Conservation (phyloP, 495 filamentous ascomycete genomes). For the Talaromyces ruber region DNA sequence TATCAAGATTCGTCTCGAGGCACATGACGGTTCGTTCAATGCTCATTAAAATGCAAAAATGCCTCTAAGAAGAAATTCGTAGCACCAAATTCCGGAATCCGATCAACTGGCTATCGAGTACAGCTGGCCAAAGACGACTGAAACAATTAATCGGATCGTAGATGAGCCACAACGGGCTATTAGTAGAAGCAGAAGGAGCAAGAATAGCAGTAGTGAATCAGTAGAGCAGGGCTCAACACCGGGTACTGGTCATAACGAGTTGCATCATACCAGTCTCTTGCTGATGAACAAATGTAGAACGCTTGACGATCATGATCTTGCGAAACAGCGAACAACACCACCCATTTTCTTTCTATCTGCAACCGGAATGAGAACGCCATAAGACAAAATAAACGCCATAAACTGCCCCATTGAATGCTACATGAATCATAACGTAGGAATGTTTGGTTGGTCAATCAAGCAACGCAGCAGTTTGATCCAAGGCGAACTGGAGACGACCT, state of each 20-base stretch:
- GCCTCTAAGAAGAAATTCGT: neutral
- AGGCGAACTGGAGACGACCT: neutral
- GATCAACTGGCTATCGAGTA: neutral
- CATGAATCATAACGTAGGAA: neutral
- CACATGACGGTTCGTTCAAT: neutral
- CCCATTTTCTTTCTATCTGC: conserved; percentile 1
- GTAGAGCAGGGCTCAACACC: neutral
- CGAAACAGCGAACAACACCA: neutral
- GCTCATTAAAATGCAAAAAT: neutral
- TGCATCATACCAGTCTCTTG: neutral
- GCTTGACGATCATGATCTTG: neutral
- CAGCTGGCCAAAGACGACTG: neutral
- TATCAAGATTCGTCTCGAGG: neutral
- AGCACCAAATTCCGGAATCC: neutral
- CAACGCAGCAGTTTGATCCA: neutral
- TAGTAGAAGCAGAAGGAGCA: neutral
- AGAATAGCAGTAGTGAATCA: neutral
- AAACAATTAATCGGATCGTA: neutral
- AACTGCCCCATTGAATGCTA: conserved; percentile 6
- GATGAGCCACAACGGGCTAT: neutral
- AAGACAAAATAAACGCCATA: conserved; percentile 3
- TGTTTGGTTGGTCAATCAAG: neutral
- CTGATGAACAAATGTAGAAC: neutral
- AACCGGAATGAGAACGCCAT: neutral
- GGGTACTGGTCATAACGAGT: neutral